Conservation (phyloP, 2,329 filamentous ascomycete genomes). For the Dothidotthia symphoricarpi region DNA sequence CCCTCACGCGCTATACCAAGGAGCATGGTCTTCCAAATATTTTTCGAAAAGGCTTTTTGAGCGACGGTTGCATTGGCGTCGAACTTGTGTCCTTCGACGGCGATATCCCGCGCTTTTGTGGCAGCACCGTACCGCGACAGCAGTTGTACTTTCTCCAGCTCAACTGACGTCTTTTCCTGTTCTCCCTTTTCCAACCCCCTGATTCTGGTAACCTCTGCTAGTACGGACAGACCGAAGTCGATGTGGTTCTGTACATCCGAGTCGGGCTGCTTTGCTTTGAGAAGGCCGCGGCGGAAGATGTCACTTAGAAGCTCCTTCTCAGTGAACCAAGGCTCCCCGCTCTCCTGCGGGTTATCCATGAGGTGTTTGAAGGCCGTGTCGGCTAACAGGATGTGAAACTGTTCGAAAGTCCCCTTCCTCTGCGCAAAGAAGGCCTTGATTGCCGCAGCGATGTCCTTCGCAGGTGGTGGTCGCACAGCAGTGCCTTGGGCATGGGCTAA, state of each 20-base stretch:
- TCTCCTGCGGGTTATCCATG: constrained; percentile 33
- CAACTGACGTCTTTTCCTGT: not conserved
- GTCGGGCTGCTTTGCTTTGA: constrained; percentile 19
- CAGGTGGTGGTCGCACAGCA: constrained; percentile 62
- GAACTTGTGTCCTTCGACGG: constrained; percentile 9
- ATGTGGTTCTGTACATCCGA: constrained; percentile 42
- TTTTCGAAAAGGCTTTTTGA: constrained; percentile 1
- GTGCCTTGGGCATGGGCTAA: constrained; percentile 63
- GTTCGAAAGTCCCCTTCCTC: constrained; percentile 23
- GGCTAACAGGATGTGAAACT: constrained; percentile 54
- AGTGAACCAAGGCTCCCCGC: constrained; percentile 35
- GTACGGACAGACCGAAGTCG: constrained; percentile 43
- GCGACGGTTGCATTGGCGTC: constrained; percentile 4
- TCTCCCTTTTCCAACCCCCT: constrained; percentile 3
- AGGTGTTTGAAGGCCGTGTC: constrained; percentile 62
- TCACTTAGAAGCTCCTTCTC: constrained; percentile 13
- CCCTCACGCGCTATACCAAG: constrained; percentile 62
- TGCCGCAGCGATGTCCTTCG: constrained; percentile 63
- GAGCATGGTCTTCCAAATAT: constrained; percentile 47
- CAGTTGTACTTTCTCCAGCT: constrained; percentile 8
- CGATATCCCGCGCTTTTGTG: constrained; percentile 27
- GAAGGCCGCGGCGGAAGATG: constrained; percentile 18
- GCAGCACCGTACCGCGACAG: constrained; percentile 27
- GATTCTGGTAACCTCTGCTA: constrained; percentile 20
- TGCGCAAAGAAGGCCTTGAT: constrained; percentile 31